phyloP scores from a whole-genome alignment of 345 rosid species.

The Raphanus sativus region DNA sequence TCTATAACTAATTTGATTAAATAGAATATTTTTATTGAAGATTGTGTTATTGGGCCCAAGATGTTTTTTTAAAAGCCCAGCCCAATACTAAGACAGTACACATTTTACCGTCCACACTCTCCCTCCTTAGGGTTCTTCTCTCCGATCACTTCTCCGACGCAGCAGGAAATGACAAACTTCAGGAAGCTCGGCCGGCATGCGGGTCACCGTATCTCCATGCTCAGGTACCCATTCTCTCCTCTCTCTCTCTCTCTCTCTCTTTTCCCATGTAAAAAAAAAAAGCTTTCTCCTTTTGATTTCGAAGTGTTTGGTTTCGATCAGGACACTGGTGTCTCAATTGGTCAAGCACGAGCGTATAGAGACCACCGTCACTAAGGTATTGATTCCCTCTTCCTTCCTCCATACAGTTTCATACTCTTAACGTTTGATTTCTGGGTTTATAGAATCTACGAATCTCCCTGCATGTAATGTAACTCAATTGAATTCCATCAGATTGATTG shows the following conservation, averaged over 20 bases:
- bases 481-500: slow-evolving; percentile 17
- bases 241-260: not conserved
- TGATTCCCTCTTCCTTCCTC: not conserved
- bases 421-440: slow-evolving; percentile 38
- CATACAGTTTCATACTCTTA: no score
- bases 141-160: slow-evolving; percentile 21
- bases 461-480: slow-evolving; percentile 26
- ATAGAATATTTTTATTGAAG: not conserved
- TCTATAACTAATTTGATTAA: not conserved
- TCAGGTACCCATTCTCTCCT: slow-evolving; percentile 48
- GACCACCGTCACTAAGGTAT: slow-evolving; percentile 87
- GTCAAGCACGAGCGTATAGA: slow-evolving; percentile 93
- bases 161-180: slow-evolving; percentile 59
- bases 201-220: slow-evolving; percentile 86
- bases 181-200: slow-evolving; percentile 79
- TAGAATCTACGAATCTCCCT: not conserved
- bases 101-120: not conserved
- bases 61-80: not conserved
- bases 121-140: slow-evolving; percentile 18
- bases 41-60: not conserved
- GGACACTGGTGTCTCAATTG: slow-evolving; percentile 90
- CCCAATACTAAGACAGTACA: not conserved
- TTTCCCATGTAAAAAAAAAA: not conserved
- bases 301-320: slow-evolving; percentile 25
- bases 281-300: not conserved